Evolutionary conservation across 1,139 yeast genomes (phyloP).

Genomic region (Yamadazyma sp.): DNA sequence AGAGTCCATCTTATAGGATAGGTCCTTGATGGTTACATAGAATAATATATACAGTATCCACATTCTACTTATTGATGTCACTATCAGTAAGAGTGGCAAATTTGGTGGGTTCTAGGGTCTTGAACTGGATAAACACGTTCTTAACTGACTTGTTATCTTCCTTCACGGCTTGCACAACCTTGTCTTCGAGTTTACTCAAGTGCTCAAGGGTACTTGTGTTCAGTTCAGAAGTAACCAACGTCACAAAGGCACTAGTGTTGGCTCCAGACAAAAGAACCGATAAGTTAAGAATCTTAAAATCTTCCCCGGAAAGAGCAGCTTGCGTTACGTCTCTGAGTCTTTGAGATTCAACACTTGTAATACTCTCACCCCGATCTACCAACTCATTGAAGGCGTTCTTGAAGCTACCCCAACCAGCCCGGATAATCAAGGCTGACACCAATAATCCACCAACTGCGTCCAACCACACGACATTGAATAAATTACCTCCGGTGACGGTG

Average conservation of each 20-base stretch:
- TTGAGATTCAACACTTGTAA: constrained; percentile 28
- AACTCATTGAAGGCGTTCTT: constrained; percentile 70
- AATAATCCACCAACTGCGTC: constrained; percentile 90
- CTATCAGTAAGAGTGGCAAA: constrained; percentile 9
- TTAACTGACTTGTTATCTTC: constrained; percentile 35
- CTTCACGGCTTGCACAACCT: constrained; percentile 24
- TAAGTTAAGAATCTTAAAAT: constrained; percentile 44
- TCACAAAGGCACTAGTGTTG: constrained; percentile 43
- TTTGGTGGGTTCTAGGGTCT: constrained; percentile 8
- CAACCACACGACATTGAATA: constrained; percentile 75
- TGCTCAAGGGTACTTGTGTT: constrained; percentile 19
- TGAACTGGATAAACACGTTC: constrained; percentile 26
- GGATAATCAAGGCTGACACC: constrained; percentile 77
- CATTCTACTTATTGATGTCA: constrained; percentile 9
- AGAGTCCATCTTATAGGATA: not conserved
- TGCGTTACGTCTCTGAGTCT: constrained; percentile 24
- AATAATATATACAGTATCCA: not conserved
- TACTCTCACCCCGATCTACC: constrained; percentile 55
- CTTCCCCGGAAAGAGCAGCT: constrained; percentile 20
- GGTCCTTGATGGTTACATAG: not conserved
- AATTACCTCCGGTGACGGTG: constrained; percentile 83
- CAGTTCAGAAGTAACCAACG: constrained; percentile 15
- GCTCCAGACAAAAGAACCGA: constrained; percentile 73
- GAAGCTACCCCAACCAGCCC: constrained; percentile 81
- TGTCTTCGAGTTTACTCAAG: constrained; percentile 28